Conservation (phyloP, 2,329 filamentous ascomycete genomes). For the Ophiocordyceps camponoti-floridani region DNA sequence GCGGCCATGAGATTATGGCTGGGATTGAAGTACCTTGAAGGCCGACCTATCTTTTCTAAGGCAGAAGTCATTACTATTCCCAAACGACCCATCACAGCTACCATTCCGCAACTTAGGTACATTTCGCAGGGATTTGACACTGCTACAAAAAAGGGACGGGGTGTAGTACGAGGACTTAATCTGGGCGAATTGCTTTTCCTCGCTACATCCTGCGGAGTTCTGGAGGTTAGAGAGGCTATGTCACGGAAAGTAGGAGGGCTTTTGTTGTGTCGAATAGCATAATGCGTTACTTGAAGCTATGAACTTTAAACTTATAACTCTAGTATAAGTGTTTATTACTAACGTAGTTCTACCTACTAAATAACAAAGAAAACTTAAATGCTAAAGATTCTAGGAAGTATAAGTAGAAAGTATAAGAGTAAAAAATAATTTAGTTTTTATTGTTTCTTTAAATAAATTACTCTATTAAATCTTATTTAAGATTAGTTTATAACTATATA, state of each 20-base stretch:
- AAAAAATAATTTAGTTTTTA: too few species aligned
- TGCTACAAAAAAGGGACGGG: constrained; percentile 31
- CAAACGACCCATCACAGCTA: constrained; percentile 51
- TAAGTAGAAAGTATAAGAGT: too few species aligned
- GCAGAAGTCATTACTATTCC: constrained; percentile 55
- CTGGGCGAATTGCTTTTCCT: constrained; percentile 74
- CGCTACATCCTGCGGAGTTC: constrained; percentile 55
- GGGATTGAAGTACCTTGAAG: constrained; percentile 78
- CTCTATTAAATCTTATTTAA: too few species aligned
- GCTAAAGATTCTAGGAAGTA: too few species aligned
- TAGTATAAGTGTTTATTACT: too few species aligned
- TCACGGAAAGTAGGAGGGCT: constrained; percentile 66
- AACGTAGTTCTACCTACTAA: too few species aligned
- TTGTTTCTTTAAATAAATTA: too few species aligned
- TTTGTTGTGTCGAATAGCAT: constrained; percentile 52
- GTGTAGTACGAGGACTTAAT: constrained; percentile 56
- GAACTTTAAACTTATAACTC: too few species aligned
- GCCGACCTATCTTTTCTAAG: constrained; percentile 56
- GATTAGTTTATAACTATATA: too few species aligned
- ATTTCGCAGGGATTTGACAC: constrained; percentile 52
- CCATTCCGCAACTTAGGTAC: constrained; percentile 39
- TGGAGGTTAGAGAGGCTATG: constrained; percentile 71
- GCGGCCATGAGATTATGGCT: constrained; percentile 66
- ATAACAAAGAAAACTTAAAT: too few species aligned
- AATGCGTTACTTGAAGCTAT: too few species aligned